A percentile compares a stretch with the other conserved stretches of the same genome.
phyloP scores from a whole-genome alignment of 2,329 filamentous ascomycete species.

The Mollisiaceae sp. region DNA sequence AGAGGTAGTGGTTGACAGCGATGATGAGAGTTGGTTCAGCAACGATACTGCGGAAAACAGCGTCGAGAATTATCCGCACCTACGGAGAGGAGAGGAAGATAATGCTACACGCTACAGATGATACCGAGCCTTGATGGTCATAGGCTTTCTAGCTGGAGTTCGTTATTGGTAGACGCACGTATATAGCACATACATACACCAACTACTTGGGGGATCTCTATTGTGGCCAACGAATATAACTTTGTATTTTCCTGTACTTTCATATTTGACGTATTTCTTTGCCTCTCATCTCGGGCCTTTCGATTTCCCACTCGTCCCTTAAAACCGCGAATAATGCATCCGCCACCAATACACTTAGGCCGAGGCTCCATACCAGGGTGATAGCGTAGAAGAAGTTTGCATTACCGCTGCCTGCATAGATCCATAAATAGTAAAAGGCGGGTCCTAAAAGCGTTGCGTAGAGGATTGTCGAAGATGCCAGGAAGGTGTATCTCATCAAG shows the following conservation, averaged over 20 bases:
- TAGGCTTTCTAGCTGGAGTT: neutral
- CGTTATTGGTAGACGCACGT: neutral
- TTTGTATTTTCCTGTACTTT: slow-evolving; percentile 11
- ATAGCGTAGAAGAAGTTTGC: slow-evolving; percentile 99
- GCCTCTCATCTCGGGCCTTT: slow-evolving; percentile 86
- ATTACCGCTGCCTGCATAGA: slow-evolving; percentile 96
- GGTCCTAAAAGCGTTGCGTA: slow-evolving; percentile 91
- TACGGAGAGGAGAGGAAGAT: too few relatives aligned
- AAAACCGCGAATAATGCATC: slow-evolving; percentile 89
- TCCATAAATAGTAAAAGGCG: slow-evolving; percentile 96
- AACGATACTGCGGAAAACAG: neutral
- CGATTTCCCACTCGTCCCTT: slow-evolving; percentile 91
- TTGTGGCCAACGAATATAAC: neutral
- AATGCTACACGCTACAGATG: too few relatives aligned
- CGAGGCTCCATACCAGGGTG: slow-evolving; percentile 96
- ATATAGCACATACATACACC: neutral
- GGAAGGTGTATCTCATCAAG: slow-evolving; percentile 90
- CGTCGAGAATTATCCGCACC: too few relatives aligned
- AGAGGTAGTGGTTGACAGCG: neutral
- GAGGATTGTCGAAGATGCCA: slow-evolving; percentile 80
- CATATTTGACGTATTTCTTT: slow-evolving; percentile 68
- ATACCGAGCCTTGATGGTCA: neutral
- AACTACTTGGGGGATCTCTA: neutral
- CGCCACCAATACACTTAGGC: slow-evolving; percentile 82
- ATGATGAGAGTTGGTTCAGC: neutral